phyloP scores from a whole-genome alignment of 2,329 filamentous ascomycete genomes.

The Mycosphaerelloides madeirae region DNA sequence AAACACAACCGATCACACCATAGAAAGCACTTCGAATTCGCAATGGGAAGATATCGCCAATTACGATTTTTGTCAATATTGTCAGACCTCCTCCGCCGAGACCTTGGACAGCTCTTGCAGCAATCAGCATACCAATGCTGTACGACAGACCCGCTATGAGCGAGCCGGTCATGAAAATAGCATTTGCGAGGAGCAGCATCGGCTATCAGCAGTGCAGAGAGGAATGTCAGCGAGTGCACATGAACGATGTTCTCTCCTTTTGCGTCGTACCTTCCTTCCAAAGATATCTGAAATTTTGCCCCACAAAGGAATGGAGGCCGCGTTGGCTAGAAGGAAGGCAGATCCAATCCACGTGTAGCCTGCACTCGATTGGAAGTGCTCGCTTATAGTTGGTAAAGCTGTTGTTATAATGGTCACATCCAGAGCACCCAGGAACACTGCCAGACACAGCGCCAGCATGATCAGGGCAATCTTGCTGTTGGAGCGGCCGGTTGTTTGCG shows the following conservation, averaged over 20 bases:
- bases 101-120: conserved; percentile 44
- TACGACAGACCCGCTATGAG: conserved; percentile 47
- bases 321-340: conserved; percentile 66
- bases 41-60: too few relatives aligned
- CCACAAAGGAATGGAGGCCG: conserved; percentile 66
- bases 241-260: too few relatives aligned
- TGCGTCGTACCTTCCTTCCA: too few relatives aligned
- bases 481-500: neutral
- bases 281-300: conserved; percentile 57
- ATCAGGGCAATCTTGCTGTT: neutral
- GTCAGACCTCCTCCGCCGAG: too few relatives aligned
- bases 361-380: conserved; percentile 53
- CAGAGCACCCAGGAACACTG: conserved; percentile 39
- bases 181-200: conserved; percentile 47
- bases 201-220: too few relatives aligned
- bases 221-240: too few relatives aligned
- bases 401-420: conserved; percentile 60
- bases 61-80: too few relatives aligned
- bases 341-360: conserved; percentile 81
- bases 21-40: too few relatives aligned
- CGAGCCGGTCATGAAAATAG: conserved; percentile 47
- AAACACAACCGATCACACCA: too few relatives aligned
- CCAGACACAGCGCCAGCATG: neutral
- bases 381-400: conserved; percentile 61
- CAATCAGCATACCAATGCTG: conserved; percentile 51